phyloP scores from a whole-genome alignment of 768 basidiomycete genomes.

The Artomyces pyxidatus region DNA sequence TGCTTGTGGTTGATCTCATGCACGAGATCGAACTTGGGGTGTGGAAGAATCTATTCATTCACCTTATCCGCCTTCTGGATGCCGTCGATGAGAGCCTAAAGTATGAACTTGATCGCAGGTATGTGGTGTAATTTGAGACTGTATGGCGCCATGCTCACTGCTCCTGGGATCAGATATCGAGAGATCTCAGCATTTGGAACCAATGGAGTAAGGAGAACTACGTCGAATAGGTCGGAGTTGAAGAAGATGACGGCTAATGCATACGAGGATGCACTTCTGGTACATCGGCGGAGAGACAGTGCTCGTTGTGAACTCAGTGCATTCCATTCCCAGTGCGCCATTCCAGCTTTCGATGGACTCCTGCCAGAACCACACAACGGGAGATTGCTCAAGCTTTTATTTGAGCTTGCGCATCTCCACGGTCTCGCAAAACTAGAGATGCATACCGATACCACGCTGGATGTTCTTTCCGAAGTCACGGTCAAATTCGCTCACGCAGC shows the following conservation, averaged over 20 bases:
- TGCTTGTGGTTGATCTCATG: conserved; percentile 25
- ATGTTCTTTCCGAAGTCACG: too few species aligned
- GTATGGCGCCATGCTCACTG: not conserved
- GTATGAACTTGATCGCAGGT: conserved; percentile 7
- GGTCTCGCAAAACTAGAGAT: too few species aligned
- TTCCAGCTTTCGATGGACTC: conserved; percentile 20
- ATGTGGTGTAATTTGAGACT: not conserved
- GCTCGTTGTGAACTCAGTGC: too few species aligned
- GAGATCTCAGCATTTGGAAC: conserved; percentile 17
- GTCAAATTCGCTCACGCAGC: too few species aligned
- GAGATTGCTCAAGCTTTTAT: conserved; percentile 27
- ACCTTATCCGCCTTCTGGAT: conserved; percentile 20
- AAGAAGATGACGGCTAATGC: conserved; percentile 22
- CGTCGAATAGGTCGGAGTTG: conserved; percentile 18
- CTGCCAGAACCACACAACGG: conserved; percentile 16
- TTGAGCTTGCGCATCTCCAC: conserved; percentile 22
- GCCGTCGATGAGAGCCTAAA: not conserved
- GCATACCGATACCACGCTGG: too few species aligned
- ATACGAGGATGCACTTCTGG: conserved; percentile 22
- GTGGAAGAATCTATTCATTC: conserved; percentile 24
- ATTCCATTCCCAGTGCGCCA: conserved; percentile 17
- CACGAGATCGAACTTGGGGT: conserved; percentile 29
- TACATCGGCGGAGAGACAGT: not conserved
- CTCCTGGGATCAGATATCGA: conserved; percentile 9
- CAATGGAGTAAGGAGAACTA: conserved; percentile 16